These are phyloP conservation scores for Desmodesmus armatus DNA, from an alignment of 139 green algal species.

Conservation along the genomic window DNA sequence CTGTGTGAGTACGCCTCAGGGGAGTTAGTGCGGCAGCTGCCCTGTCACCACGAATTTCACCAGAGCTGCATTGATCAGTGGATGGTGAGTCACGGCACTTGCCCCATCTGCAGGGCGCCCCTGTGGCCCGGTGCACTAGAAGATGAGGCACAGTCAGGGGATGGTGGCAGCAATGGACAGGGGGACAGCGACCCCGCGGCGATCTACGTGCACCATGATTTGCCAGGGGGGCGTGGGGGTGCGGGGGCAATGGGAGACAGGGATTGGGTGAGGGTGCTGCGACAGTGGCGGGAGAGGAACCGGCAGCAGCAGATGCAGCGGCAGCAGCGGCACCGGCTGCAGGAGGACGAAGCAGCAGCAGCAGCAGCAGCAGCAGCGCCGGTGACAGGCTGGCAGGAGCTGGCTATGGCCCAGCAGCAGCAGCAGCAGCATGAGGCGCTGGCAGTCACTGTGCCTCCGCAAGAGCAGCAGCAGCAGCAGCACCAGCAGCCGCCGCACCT, in stretches of 20 bases:
- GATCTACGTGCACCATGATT: slow-evolving; percentile 38
- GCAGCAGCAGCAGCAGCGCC: not conserved
- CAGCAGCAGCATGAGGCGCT: not conserved
- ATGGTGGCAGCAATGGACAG: not conserved
- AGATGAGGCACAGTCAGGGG: not conserved
- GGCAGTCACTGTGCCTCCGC: not conserved
- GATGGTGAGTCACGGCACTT: slow-evolving; percentile 72
- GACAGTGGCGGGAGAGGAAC: not conserved
- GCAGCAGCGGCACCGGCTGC: not conserved
- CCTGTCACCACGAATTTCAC: slow-evolving; percentile 75
- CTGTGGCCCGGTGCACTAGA: slow-evolving; percentile 35
- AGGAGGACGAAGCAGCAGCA: not conserved
- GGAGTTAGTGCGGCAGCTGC: slow-evolving; percentile 73
- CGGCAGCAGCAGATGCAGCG: slow-evolving; percentile 19
- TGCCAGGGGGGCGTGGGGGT: not conserved
- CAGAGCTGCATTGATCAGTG: slow-evolving; percentile 75
- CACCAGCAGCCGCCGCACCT: not conserved
- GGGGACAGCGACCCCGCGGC: slow-evolving; percentile 11
- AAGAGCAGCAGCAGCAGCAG: not conserved
- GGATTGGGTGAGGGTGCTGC: too few relatives aligned
- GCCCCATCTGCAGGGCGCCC: slow-evolving; percentile 76
- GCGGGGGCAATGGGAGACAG: not conserved
- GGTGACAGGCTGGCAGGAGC: too few relatives aligned
- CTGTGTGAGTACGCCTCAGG: slow-evolving; percentile 79
- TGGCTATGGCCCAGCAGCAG: not conserved